Conservation (phyloP, 1,139 yeast genomes). For the Dujonia santamariae region DNA sequence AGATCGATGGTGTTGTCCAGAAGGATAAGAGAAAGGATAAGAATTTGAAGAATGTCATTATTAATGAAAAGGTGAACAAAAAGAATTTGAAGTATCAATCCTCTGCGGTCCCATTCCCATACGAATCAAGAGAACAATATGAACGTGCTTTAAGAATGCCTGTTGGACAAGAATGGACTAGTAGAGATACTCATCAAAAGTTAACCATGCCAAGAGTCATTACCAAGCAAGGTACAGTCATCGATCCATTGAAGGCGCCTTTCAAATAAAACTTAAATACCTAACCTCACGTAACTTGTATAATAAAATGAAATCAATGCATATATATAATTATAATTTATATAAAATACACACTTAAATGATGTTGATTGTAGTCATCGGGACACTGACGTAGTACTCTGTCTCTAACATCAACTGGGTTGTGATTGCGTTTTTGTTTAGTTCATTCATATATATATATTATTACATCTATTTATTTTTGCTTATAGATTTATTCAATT, state of each 20-base stretch:
- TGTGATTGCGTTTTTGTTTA: slow-evolving; percentile 1
- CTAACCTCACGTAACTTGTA: no score
- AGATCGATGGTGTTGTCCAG: slow-evolving; percentile 68
- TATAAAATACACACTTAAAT: no score
- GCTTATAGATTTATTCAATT: slow-evolving; percentile 15
- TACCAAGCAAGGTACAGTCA: slow-evolving; percentile 83
- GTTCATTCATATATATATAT: slow-evolving; percentile 3
- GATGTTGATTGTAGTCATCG: no score
- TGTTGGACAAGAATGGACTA: slow-evolving; percentile 96
- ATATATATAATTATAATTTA: no score
- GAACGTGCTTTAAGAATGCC: slow-evolving; percentile 94
- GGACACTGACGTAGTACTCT: slow-evolving; percentile 1
- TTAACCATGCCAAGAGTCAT: slow-evolving; percentile 86
- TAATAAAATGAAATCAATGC: no score
- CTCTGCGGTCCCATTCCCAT: slow-evolving; percentile 88
- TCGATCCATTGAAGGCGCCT: slow-evolving; percentile 84
- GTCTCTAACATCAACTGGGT: background rate
- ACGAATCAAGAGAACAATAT: slow-evolving; percentile 88
- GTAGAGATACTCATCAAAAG: slow-evolving; percentile 82
- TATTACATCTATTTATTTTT: background rate
- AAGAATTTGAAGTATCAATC: slow-evolving; percentile 83
- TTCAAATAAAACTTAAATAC: no score
- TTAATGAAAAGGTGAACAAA: slow-evolving; percentile 84
- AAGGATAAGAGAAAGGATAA: slow-evolving; percentile 76
- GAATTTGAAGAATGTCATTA: slow-evolving; percentile 73